Base-by-base conservation (phyloP, 805 yeast genomes). In the Millerago galiae region DNA sequence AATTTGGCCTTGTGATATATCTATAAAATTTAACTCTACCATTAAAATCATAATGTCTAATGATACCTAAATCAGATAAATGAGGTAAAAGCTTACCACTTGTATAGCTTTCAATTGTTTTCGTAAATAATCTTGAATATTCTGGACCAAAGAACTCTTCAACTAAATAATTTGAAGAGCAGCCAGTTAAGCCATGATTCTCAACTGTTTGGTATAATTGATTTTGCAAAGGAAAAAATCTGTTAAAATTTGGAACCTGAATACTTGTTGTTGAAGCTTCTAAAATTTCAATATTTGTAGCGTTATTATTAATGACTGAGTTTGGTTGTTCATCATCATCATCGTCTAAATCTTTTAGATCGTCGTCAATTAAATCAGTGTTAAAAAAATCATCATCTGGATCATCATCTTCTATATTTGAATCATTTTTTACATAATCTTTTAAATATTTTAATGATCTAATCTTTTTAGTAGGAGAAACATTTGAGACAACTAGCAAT, bases 21-120 rank as follows among this genome's bases (percentile, higher is more conserved):
- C 95, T 67, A 59, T 76, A 85, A 50, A 78, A 84, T 54, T 85
- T 83, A 44, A 72, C 69, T 49, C 88, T 79, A 0, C 95, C 95
- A 45, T 77, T 79, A 50, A 78, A 79, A 54, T 85, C 95, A 45
- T 77, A 76, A 14, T 81, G 79, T 47, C 83, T 70, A 0, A 82
- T 70, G 11, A 87, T 64, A 2, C 60, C 65, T 36, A 56, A 44
- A 42, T 55, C 44, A 42, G 56, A 43, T 24, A 56, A 45, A 42
- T 56, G 43, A 43, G 56, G 44, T 18, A 58, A 50, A 45, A 63
- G 56, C 35, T 62, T 65, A 4, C 62, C 69, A 2, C 65, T 56
- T 3, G 63, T 59, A 37, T 74, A 65, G 24, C 63, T 59, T 33
- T 78, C 88, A 34, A 79, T 62, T 13, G 72, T 56, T 42, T 77